Base-by-base conservation (phyloP, 2,329 filamentous ascomycete genomes). In the Apiospora rasikravindrae region DNA sequence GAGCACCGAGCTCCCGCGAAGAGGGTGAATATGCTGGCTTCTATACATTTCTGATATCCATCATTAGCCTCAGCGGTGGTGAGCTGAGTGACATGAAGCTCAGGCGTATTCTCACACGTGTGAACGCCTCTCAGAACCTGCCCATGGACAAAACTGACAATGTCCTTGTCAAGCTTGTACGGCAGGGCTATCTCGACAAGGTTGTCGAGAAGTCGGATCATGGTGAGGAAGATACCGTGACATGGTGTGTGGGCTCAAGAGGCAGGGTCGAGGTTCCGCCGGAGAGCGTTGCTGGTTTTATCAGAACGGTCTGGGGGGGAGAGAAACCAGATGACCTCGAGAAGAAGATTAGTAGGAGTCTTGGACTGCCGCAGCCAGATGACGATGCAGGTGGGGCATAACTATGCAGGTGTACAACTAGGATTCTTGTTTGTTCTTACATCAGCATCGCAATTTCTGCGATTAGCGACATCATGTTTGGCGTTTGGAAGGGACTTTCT, bases 191-290 rank as follows among this genome's bases (percentile, higher is more conserved):
- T 79, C 84, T 99, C 2, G 86, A 95, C 47, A 93, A 90, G 75
- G 88, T 91, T 69, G 88, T 91, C 26, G 95, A 98, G 76, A 88
- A 84, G 64, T 85, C 85, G 16, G 72, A 80, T 78, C 80, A 75
- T 82, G 90, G 90, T 0, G 94, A 93, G 37, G 94, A 97, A 49
- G 91, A 96, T 74, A 87, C 89, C 2, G 87, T 94, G 10, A 95
- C 94, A 67, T 99, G 94, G 88, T 89, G 93, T 71, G 89, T 98
- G 19, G 96, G 96, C 0, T 92, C 94, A 7, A 88, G 96, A 29
- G 96, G 93, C 7, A 96, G 93, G 82, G 87, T 95, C 10, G 96
- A 98, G 82, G 89, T 98, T 47, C 94, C 93, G 0, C 86, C 91
- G n/a, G 88, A 90, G 69, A 94, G 93, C 0, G 92, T 96, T 16